Base-by-base conservation (phyloP, 2,329 filamentous ascomycete genomes). In the Amauroascus verrucosus region DNA sequence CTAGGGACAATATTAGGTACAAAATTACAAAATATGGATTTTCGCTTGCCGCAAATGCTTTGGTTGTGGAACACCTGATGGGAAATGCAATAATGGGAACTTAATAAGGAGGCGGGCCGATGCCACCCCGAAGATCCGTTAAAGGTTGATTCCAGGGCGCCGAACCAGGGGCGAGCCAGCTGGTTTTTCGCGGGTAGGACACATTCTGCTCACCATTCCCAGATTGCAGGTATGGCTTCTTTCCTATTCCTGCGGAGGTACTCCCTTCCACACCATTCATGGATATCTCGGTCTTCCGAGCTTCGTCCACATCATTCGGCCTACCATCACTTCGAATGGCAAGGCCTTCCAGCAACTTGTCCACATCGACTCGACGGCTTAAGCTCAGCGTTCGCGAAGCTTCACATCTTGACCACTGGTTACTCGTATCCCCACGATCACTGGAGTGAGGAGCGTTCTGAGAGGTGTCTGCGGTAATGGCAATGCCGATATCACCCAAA, bases 321-420 rank as follows among this genome's bases (percentile, higher is more conserved):
- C 59, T 55, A 18, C 53, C 56, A 22, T 63, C 56, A 24, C 60
- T 54, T 14, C 63, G 62, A 11, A 64, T 64, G 16, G 70, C 56
- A 55, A 70, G 67, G 0, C 67, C 65, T 43, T 69, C 64, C 35
- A 72, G 56, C 9, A 72, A 62, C 37, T 66, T 67, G 35, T 65
- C 63, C 30, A 72, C 56, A 35, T 72, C 64, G 45, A 64, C 64
- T 28, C 64, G 56, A 28, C 53, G 59, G 24, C 55, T 54, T 3
- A 54, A 47, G 50, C 54, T 59, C 41, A 54, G 16, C 20, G 55
- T 56, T 22, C 51, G 45, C 13, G 49, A 44, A 7, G 50, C 45
- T 28, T 51, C 48, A 16, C 26, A 40, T 11, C 28, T 53, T n/a
- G 51, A 53, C 51, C 51, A 53, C 7, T 44, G 33, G 13, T 8